Evolutionary conservation across 768 basidiomycete species (phyloP).

Genomic region (Lactarius akahatsu): DNA sequence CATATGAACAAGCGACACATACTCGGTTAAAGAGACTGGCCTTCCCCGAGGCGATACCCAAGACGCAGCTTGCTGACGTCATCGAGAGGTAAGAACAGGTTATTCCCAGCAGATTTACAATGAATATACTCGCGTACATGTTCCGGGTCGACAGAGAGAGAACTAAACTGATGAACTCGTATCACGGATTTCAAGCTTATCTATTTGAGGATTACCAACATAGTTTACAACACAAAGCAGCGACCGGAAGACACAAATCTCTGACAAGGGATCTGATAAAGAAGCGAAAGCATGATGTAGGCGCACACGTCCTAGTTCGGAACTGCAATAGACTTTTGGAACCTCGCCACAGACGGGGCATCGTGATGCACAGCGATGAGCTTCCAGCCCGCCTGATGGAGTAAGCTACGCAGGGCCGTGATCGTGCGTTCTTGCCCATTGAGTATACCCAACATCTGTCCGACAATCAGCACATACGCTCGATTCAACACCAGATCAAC

Average conservation of each 20-base stretch:
- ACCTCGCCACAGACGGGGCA: neutral
- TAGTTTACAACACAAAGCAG: neutral
- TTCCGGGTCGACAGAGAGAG: neutral
- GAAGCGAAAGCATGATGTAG: neutral
- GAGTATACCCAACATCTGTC: neutral
- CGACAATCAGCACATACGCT: neutral
- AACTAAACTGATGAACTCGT: neutral
- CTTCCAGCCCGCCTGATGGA: neutral
- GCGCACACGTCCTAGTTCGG: neutral
- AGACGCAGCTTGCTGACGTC: constrained; percentile 32
- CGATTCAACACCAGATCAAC: neutral
- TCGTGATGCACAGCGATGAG: neutral
- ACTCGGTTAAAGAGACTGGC: constrained; percentile 30
- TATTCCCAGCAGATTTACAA: neutral
- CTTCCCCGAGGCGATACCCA: constrained; percentile 31
- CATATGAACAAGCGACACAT: constrained; percentile 36
- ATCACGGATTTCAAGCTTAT: neutral
- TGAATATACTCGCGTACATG: neutral
- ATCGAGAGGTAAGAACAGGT: constrained; percentile 8
- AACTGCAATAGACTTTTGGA: neutral
- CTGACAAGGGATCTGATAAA: neutral
- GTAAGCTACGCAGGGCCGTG: neutral
- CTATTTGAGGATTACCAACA: neutral
- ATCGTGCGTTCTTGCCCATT: neutral
- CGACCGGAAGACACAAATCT: neutral